phyloP scores from a whole-genome alignment of 345 rosid genomes.

The Xanthoceras sorbifolium region DNA sequence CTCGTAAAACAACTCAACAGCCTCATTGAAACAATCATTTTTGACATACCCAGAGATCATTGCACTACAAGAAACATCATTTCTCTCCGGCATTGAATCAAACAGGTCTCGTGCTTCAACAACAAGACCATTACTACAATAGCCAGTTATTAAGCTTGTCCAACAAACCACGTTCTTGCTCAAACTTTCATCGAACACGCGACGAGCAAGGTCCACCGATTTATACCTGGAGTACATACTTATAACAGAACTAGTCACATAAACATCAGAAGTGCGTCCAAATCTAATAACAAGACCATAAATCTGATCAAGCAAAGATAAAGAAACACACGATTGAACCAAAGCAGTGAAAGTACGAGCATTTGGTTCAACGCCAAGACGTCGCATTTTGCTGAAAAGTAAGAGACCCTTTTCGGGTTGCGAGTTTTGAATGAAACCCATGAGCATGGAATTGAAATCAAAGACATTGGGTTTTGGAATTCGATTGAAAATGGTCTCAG shows the following conservation, averaged over 20 bases:
- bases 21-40: conserved; percentile 31
- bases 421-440: conserved; percentile 30
- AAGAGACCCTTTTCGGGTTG: conserved; percentile 25
- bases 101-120: conserved; percentile 32
- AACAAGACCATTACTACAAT: conserved; percentile 19
- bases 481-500: conserved; percentile 26
- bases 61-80: conserved; percentile 36
- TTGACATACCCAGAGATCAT: conserved; percentile 38
- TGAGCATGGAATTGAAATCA: conserved; percentile 33
- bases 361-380: conserved; percentile 27
- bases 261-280: conserved; percentile 27
- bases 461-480: conserved; percentile 27
- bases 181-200: conserved; percentile 24
- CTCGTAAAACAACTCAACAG: conserved; percentile 33
- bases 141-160: conserved; percentile 32
- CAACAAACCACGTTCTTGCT: conserved; percentile 33
- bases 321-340: conserved; percentile 23
- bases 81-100: conserved; percentile 31
- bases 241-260: conserved; percentile 25
- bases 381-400: conserved; percentile 23
- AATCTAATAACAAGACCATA: conserved; percentile 27
- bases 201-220: conserved; percentile 21
- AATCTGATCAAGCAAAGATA: conserved; percentile 27
- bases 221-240: conserved; percentile 29
- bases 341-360: conserved; percentile 29